Conservation (phyloP, 2,329 filamentous ascomycete genomes). For the Pseudogymnoascus sp. region DNA sequence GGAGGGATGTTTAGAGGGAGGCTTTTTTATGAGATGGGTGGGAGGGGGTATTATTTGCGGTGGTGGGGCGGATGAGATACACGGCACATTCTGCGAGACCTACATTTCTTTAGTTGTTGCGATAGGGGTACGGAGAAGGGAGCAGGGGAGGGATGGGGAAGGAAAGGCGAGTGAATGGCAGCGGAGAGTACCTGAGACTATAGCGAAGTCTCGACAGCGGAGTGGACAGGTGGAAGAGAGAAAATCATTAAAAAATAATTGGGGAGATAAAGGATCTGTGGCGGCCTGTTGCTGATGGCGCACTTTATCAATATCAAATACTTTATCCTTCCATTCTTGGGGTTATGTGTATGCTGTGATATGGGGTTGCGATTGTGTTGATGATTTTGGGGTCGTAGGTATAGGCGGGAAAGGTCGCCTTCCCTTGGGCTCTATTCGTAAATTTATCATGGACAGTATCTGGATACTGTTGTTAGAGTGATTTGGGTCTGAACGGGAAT, state of each 20-base stretch:
- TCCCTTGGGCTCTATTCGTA: not conserved
- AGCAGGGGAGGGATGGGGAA: not conserved
- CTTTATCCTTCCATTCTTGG: not conserved
- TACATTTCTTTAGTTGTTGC: not conserved
- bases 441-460: not conserved
- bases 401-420: no score
- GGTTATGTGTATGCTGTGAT: not conserved
- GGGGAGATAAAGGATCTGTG: not conserved
- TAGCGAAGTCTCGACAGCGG: not conserved
- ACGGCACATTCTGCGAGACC: not conserved
- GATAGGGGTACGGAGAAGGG: not conserved
- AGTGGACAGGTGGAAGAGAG: not conserved
- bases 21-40: not conserved
- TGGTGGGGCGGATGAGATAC: not conserved
- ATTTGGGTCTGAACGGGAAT: not conserved
- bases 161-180: no score
- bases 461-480: not conserved
- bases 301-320: slow-evolving; percentile 3
- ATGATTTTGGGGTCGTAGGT: not conserved
- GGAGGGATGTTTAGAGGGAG: not conserved
- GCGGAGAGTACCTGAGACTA: not conserved
- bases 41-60: not conserved
- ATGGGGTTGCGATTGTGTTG: not conserved
- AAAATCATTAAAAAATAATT: not conserved
- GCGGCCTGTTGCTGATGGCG: not conserved